Evolutionary conservation across 2,329 filamentous ascomycete species (phyloP), one percentile per base, ranked within the genome.

Genomic region (Hymenoscyphus fructigenus): DNA sequence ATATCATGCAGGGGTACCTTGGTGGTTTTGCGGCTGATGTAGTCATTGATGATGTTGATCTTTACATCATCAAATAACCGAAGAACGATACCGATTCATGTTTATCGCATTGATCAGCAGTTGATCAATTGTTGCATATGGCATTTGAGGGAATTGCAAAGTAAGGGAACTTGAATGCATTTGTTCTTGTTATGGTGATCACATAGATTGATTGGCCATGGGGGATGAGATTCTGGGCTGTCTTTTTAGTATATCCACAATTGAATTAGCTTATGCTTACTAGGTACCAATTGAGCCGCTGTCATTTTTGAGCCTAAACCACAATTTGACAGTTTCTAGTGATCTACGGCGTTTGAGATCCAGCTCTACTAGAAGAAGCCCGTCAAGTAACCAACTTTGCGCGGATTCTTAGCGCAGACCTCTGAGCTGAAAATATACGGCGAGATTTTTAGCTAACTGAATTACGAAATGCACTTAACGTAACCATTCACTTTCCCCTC

Each of bases 101-200:
- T 50, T 50, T 23, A 50, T 50, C 44, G 44, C 44, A 50, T 50
- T 50, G 44, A 50, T 50, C 44, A 50, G 44, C 44, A 23, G 44
- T 47, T 47, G 44, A 47, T 47, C 44, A 47, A 20, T 20, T 20
- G 20, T 20, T 20, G 44, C n/a, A 50, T 50, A 12, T 5, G 10
- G 44, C 1, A 36, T 36, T 36, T 14, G 34, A 36, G 34, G 34
- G 34, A 36, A 6, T 36, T 36, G 7, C 34, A 36, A 9, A 9
- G 29, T 7, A 36, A 36, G 10, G 34, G 9, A 14, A 36, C 34
- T 36, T 36, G 10, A 15, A 15, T 4, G 34, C 9, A 36, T 36
- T 36, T 36, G 14, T 15, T 47, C 5, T 15, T 20, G 17, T 47
- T 23, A 26, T 20, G 44, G 1, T 50, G n/a, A 23, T 23, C 44